phyloP scores from a whole-genome alignment of 148 eudicot species.

The Bassia scoparia region DNA sequence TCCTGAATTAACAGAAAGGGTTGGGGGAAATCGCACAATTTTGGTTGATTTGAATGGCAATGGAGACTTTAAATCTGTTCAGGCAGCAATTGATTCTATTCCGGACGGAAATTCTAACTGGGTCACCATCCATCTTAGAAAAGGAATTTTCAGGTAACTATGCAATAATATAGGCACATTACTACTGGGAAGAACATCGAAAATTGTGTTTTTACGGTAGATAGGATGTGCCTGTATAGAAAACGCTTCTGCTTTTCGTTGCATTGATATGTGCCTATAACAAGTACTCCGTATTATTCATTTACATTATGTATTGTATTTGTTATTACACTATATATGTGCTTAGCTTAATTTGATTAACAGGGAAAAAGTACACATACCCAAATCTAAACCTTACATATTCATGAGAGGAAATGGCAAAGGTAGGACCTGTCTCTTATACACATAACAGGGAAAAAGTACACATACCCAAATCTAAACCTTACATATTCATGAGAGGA shows the following conservation, averaged over 20 bases:
- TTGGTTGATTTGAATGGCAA: constrained; percentile 60
- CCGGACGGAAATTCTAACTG: constrained; percentile 69
- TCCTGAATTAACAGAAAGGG: constrained; percentile 35
- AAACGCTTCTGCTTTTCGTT: too few species aligned
- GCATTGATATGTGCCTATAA: too few species aligned
- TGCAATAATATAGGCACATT: too few species aligned
- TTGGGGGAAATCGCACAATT: constrained; percentile 42
- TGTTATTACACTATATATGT: too few species aligned
- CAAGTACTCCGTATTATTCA: too few species aligned
- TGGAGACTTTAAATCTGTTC: constrained; percentile 63
- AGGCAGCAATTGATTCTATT: constrained; percentile 70
- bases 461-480: constrained; percentile 50
- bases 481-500: constrained; percentile 75
- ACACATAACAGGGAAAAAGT: too few species aligned
- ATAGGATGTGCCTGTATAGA: too few species aligned
- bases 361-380: constrained; percentile 81
- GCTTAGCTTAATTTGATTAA: not conserved
- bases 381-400: constrained; percentile 54
- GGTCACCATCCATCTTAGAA: constrained; percentile 65
- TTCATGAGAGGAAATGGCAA: constrained; percentile 77
- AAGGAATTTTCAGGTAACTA: constrained; percentile 62
- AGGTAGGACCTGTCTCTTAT: too few species aligned
- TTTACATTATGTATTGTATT: too few species aligned
- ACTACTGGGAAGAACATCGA: too few species aligned
- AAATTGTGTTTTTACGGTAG: not conserved